phyloP scores from a whole-genome alignment of 2,329 filamentous ascomycete genomes.

The Hypocreales sp. region DNA sequence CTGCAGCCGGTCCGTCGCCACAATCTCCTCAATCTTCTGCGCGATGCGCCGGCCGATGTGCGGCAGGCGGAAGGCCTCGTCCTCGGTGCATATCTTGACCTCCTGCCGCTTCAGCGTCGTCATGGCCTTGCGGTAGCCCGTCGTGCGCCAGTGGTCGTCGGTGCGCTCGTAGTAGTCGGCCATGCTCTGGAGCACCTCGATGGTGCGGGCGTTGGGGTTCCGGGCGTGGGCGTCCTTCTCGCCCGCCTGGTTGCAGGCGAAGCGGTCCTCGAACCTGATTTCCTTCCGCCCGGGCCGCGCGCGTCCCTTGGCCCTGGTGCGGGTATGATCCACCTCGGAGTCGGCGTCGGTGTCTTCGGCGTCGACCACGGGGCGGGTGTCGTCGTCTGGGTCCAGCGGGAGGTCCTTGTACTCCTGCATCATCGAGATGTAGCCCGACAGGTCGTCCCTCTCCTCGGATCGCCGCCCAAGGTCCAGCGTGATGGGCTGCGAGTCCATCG shows the following conservation, averaged over 20 bases:
- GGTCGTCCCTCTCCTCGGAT: slow-evolving; percentile 31
- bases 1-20: slow-evolving; percentile 52
- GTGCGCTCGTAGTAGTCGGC: slow-evolving; percentile 58
- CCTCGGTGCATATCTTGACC: slow-evolving; percentile 47
- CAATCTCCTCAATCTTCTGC: slow-evolving; percentile 81
- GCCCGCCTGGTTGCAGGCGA: slow-evolving; percentile 38
- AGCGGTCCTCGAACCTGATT: slow-evolving; percentile 28
- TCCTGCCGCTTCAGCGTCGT: slow-evolving; percentile 53
- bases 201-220: slow-evolving; percentile 63
- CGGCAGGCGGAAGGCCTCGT: slow-evolving; percentile 52
- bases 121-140: slow-evolving; percentile 66
- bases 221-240: slow-evolving; percentile 22
- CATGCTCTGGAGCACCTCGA: slow-evolving; percentile 67
- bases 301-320: background rate
- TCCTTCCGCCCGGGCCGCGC: slow-evolving; percentile 11
- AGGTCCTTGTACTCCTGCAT: slow-evolving; percentile 45
- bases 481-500: no score
- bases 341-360: slow-evolving; percentile 3
- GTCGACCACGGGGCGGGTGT: slow-evolving; percentile 14
- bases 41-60: slow-evolving; percentile 61
- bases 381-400: slow-evolving; percentile 35
- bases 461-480: no score
- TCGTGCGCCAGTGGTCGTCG: slow-evolving; percentile 62
- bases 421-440: slow-evolving; percentile 49
- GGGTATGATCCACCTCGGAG: background rate